Evolutionary conservation across 2,329 filamentous ascomycete genomes (phyloP).

Genomic region (Xylaria digitata): DNA sequence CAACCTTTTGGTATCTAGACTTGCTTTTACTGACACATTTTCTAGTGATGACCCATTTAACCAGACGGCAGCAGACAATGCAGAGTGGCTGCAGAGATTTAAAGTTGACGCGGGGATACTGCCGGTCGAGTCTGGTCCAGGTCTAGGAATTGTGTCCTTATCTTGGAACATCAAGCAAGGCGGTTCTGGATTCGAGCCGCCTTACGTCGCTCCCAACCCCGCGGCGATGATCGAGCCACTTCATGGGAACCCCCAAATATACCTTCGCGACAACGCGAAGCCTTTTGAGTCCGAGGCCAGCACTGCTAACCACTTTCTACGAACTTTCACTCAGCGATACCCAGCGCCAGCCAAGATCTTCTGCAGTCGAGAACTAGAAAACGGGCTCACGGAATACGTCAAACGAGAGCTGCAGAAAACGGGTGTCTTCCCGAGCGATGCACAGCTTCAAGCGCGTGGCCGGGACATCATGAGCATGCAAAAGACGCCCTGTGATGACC

Average conservation of each 20-base stretch:
- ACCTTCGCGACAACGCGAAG: slow-evolving; percentile 53
- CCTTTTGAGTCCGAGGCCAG: slow-evolving; percentile 56
- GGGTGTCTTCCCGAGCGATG: slow-evolving; percentile 61
- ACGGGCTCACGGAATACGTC: slow-evolving; percentile 63
- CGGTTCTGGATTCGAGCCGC: slow-evolving; percentile 66
- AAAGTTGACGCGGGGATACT: slow-evolving; percentile 68
- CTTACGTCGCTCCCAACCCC: slow-evolving; percentile 61
- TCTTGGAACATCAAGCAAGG: slow-evolving; percentile 63
- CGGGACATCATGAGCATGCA: slow-evolving; percentile 60
- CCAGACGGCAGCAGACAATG: slow-evolving; percentile 71
- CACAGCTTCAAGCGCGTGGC: slow-evolving; percentile 59
- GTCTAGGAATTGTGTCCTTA: slow-evolving; percentile 54
- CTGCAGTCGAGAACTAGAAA: slow-evolving; percentile 68
- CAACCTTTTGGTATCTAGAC: not conserved
- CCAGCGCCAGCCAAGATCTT: slow-evolving; percentile 64
- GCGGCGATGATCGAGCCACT: slow-evolving; percentile 52
- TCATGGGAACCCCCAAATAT: slow-evolving; percentile 49
- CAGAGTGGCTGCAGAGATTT: slow-evolving; percentile 72
- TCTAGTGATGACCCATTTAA: slow-evolving; percentile 72
- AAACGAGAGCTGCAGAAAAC: slow-evolving; percentile 53
- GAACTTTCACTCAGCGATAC: slow-evolving; percentile 57
- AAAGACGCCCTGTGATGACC: slow-evolving; percentile 66
- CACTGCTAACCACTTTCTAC: slow-evolving; percentile 62
- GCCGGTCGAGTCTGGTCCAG: slow-evolving; percentile 61
- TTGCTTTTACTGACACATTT: not conserved